phyloP scores from a whole-genome alignment of 1,284 basidiomycete species.

The Apiotrichum porosum region DNA sequence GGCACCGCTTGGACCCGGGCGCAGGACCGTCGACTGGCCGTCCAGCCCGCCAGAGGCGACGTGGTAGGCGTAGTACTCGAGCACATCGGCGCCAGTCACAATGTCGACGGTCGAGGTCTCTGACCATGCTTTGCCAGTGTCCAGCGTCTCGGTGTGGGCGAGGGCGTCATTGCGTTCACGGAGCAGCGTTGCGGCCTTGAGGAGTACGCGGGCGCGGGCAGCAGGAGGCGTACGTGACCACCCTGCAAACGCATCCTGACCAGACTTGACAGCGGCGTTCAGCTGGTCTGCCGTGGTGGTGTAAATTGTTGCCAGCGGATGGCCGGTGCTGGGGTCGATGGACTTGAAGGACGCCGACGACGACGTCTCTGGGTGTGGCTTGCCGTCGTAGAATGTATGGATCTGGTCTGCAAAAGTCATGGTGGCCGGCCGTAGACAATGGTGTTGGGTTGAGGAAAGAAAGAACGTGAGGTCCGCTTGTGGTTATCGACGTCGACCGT shows the following conservation, averaged over 20 bases:
- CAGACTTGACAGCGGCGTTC: conserved; percentile 10
- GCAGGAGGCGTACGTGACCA: conserved; percentile 11
- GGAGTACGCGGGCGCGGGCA: conserved; percentile 10
- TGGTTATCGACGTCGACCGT: no score
- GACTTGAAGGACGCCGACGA: conserved; percentile 9
- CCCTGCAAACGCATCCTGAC: conserved; percentile 4
- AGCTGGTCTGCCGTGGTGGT: conserved; percentile 12
- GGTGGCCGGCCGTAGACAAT: no score
- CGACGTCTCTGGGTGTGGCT: conserved; percentile 6
- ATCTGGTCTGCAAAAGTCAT: conserved; percentile 16
- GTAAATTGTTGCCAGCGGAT: conserved; percentile 12
- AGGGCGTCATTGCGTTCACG: conserved; percentile 16
- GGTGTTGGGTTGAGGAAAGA: neutral
- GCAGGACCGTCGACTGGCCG: conserved; percentile 14
- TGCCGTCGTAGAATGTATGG: conserved; percentile 17
- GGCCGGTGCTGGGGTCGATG: conserved; percentile 9
- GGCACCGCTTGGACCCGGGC: conserved; percentile 1
- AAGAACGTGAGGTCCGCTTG: no score
- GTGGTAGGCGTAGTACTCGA: conserved; percentile 18
- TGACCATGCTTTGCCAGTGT: conserved; percentile 18
- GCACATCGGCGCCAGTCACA: conserved; percentile 12
- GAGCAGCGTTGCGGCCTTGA: conserved; percentile 10
- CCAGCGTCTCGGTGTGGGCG: conserved; percentile 13
- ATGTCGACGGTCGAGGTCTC: conserved; percentile 16
- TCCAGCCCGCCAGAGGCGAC: conserved; percentile 15